Conservation (phyloP, 1,284 basidiomycete species). For the Rhodofomes roseus region DNA sequence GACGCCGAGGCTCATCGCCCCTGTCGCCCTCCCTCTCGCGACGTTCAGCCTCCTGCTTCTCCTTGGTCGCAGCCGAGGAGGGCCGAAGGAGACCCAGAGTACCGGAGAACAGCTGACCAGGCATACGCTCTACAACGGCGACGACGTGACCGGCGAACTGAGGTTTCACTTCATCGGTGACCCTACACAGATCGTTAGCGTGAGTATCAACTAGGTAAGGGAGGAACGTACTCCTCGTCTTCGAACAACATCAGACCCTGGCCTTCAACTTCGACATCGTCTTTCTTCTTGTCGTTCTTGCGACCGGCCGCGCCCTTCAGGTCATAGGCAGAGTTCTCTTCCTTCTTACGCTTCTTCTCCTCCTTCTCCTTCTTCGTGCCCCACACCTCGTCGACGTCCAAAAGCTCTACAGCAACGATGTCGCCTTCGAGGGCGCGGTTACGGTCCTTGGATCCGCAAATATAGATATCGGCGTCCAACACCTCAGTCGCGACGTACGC, state of each 20-base stretch:
- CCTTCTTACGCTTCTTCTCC: conserved; percentile 99
- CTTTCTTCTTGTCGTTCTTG: conserved; percentile 99
- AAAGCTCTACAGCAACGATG: conserved; percentile 96
- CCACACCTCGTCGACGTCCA: conserved; percentile 99
- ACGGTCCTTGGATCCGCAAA: conserved; percentile 97
- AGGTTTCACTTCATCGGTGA: conserved; percentile 95
- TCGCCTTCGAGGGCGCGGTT: conserved; percentile 98
- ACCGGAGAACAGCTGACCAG: conserved; percentile 97
- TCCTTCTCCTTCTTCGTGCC: conserved; percentile 99
- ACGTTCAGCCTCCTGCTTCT: conserved; percentile 98
- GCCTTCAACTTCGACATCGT: conserved; percentile 99
- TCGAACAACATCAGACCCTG: conserved; percentile 96
- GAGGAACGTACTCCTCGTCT: conserved; percentile 80
- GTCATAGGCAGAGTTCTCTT: conserved; percentile 94
- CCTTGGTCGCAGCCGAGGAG: conserved; percentile 97
- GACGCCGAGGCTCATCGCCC: conserved; percentile 74
- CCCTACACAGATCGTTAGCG: conserved; percentile 42
- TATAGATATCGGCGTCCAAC: conserved; percentile 97
- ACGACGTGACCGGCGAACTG: conserved; percentile 97
- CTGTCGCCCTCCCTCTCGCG: conserved; percentile 93
- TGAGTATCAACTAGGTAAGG: conserved; percentile 2
- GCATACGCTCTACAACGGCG: conserved; percentile 97
- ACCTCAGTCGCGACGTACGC: conserved; percentile 99
- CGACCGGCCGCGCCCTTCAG: conserved; percentile 71
- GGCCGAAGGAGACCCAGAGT: conserved; percentile 94